phyloP scores from a whole-genome alignment of 2,329 filamentous ascomycete species.

The Stromatinia cepivora region DNA sequence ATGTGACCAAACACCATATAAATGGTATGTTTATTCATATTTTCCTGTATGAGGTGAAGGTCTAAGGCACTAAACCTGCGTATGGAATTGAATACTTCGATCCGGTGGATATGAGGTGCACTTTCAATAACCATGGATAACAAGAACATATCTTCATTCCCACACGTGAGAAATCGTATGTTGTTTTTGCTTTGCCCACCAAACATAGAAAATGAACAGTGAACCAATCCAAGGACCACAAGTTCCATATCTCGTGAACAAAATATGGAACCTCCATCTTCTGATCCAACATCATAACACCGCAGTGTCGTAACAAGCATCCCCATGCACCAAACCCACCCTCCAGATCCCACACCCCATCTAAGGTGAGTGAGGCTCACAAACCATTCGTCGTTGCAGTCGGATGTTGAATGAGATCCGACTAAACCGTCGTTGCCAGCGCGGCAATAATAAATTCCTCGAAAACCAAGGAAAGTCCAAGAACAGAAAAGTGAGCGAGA shows the following conservation, averaged over 20 bases:
- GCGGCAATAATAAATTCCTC: neutral
- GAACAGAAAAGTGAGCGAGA: neutral
- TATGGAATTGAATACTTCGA: neutral
- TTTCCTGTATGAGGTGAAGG: neutral
- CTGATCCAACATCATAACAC: neutral
- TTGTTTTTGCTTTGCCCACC: neutral
- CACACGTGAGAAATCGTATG: neutral
- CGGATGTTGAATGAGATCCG: neutral
- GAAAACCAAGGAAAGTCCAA: constrained; percentile 5
- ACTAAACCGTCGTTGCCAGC: neutral
- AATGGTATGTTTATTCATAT: neutral
- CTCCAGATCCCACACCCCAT: neutral
- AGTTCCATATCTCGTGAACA: neutral
- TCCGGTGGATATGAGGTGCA: accelerated
- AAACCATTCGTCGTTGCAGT: neutral
- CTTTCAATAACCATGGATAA: neutral
- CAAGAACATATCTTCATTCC: neutral
- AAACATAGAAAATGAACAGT: neutral
- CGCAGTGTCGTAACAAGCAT: neutral
- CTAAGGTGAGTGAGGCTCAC: neutral
- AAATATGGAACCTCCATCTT: neutral
- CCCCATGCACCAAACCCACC: neutral
- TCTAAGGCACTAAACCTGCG: no score
- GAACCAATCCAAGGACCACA: neutral
- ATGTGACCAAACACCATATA: neutral